These are phyloP conservation scores for Lotmaria passim DNA, from an alignment of 208 protist species.

Conservation along the genomic window DNA sequence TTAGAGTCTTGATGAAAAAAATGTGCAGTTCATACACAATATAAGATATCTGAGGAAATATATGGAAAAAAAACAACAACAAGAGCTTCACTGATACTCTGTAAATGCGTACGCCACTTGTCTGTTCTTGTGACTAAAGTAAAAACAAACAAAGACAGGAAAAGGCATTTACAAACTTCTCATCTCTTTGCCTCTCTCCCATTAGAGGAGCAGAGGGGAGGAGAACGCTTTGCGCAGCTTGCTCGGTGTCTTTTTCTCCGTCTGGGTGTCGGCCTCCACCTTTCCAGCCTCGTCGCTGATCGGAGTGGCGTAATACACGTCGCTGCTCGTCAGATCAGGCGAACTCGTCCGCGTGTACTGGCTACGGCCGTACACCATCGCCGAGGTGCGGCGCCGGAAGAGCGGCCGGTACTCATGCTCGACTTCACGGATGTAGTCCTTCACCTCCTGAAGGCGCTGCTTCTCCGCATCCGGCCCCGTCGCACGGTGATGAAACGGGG, in stretches of 20 bases:
- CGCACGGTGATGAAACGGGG: background rate
- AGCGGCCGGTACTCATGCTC: slow-evolving; percentile 32
- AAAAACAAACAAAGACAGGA: background rate
- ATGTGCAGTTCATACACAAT: too few relatives aligned
- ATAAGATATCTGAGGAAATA: too few relatives aligned
- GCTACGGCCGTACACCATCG: slow-evolving; percentile 26
- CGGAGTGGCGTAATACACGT: slow-evolving; percentile 5
- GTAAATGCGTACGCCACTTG: too few relatives aligned
- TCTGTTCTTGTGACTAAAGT: too few relatives aligned
- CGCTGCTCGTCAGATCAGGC: background rate
- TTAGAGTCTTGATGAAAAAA: too few relatives aligned
- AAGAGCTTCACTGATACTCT: too few relatives aligned
- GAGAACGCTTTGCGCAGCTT: slow-evolving; percentile 4
- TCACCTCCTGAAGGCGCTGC: slow-evolving; percentile 32
- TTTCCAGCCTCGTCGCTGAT: background rate
- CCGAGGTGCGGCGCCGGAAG: slow-evolving; percentile 29
- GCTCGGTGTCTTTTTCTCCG: background rate
- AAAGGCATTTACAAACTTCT: background rate
- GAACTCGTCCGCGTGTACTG: slow-evolving; percentile 20
- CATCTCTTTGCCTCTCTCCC: background rate
- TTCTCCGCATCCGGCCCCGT: slow-evolving; percentile 25
- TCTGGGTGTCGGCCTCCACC: slow-evolving; percentile 1
- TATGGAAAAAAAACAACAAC: too few relatives aligned
- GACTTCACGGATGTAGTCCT: slow-evolving; percentile 30
- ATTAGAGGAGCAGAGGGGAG: background rate